Evolutionary conservation across 2,329 filamentous ascomycete genomes (phyloP).

Genomic region (Onygena corvina): DNA sequence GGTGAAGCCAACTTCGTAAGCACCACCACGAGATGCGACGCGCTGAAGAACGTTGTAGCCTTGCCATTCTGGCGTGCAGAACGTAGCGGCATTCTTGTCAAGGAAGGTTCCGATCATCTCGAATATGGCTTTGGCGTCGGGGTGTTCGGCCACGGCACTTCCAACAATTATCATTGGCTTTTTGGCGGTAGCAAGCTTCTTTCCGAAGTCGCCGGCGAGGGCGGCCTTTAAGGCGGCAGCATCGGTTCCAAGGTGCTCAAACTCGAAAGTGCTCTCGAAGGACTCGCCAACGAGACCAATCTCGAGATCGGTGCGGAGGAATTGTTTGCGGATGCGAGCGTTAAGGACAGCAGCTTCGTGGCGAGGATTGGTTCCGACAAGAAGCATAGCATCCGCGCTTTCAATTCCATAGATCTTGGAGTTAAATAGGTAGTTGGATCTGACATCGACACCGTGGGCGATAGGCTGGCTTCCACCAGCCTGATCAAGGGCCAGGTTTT

Average conservation of each 20-base stretch:
- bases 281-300: conserved; percentile 81
- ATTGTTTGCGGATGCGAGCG: conserved; percentile 94
- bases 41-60: conserved; percentile 95
- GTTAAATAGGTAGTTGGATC: conserved; percentile 95
- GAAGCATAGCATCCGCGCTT: conserved; percentile 80
- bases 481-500: conserved; percentile 88
- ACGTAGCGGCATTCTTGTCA: conserved; percentile 82
- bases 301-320: conserved; percentile 87
- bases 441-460: conserved; percentile 84
- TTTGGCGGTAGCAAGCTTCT: conserved; percentile 79
- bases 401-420: conserved; percentile 88
- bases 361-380: conserved; percentile 88
- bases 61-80: conserved; percentile 84
- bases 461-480: conserved; percentile 70
- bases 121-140: conserved; percentile 83
- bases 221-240: conserved; percentile 70
- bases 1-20: conserved; percentile 91
- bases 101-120: conserved; percentile 83
- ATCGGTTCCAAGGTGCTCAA: conserved; percentile 75
- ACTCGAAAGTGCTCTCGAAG: conserved; percentile 91
- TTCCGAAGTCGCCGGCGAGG: conserved; percentile 75
- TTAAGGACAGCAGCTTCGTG: conserved; percentile 93
- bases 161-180: conserved; percentile 94
- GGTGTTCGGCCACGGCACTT: conserved; percentile 80
- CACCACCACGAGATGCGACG: conserved; percentile 79